These are phyloP conservation scores for Amylostereum areolatum DNA, from an alignment of 1,284 basidiomycete genomes.

Conservation along the genomic window DNA sequence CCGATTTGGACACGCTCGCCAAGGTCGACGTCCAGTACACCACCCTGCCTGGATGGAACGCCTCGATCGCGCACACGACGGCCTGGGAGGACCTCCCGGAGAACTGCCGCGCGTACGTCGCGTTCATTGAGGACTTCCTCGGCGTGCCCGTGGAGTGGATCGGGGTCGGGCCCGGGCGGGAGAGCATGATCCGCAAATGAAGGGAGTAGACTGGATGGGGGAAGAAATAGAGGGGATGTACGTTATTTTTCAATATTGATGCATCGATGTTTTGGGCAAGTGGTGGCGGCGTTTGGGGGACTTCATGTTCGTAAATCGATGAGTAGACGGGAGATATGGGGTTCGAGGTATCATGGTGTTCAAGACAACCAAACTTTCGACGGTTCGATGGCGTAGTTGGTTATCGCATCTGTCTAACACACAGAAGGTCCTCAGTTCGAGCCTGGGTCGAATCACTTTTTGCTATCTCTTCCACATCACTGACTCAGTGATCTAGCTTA, in stretches of 20 bases:
- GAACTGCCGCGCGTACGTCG: conserved; percentile 84
- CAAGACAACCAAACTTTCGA: too few relatives aligned
- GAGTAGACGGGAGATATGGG: too few relatives aligned
- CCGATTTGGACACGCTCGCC: conserved; percentile 80
- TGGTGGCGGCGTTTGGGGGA: too few relatives aligned
- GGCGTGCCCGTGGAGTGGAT: conserved; percentile 88
- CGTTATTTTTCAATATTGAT: too few relatives aligned
- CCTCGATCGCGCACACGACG: conserved; percentile 63
- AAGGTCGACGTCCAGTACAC: conserved; percentile 86
- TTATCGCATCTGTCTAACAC: conserved; percentile 76
- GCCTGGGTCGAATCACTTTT: conserved; percentile 42
- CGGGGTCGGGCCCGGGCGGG: conserved; percentile 81
- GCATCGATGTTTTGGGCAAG: too few relatives aligned
- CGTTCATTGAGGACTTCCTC: conserved; percentile 82
- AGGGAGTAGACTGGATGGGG: too few relatives aligned
- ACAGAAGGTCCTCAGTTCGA: conserved; percentile 59
- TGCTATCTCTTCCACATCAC: too few relatives aligned
- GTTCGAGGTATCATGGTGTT: too few relatives aligned
- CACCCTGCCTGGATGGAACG: conserved; percentile 91
- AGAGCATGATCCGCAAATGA: conserved; percentile 68
- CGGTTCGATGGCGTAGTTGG: conserved; percentile 72
- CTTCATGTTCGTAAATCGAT: too few relatives aligned
- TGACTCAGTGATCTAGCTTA: too few relatives aligned
- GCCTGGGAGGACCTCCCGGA: conserved; percentile 80
- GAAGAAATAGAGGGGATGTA: too few relatives aligned